Base-by-base conservation (phyloP, 192 early-diverging fungal species). In the Umbelopsis sp. region DNA sequence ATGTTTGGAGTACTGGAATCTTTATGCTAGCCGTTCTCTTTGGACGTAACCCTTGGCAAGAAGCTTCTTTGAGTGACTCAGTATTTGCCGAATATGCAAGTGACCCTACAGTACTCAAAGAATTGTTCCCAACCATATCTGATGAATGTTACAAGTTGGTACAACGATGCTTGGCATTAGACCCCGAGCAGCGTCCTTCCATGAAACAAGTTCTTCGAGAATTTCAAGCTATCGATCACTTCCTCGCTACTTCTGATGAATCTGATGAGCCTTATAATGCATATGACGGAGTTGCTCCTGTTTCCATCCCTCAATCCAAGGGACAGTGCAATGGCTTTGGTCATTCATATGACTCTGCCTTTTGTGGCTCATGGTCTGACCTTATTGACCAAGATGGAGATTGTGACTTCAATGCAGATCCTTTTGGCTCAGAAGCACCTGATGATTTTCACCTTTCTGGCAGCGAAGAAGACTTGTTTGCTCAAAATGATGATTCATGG, bases 1-100 rank as follows among this genome's bases (percentile, higher is more conserved):
- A 95, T 74, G 80, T 89, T 49, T 95, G 93, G 93, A 80, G 84
- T 18, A 81, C 94, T 16, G 93, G 91, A 48, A 84, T 95, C 41
- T 87, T 95, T 23, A 79, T 95, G 22, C 66, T 93, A 71, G 91
- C 91, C 74, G 69, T 94, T 48, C 78, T 90, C 45, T 92, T 91
- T 80, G 91, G 90, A 64, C 88, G 89, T 53, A 95, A 95, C 78
- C 93, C 93, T 22, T 94, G 93, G 93, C 80, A 88, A 74, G 75
- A 83, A 53, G 84, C 87, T 27, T 80, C 75, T 51, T 49, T 67
- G 4, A 68, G 73, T 12, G 87, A 88, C 74, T 51, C 81, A 16
- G 81, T 81, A 16, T 88, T 79, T 77, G 74, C 76, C 10, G 84
- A 84, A 67, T 88, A 79, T 53, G 79, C 67, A 15, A 78, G 82